These are phyloP conservation scores for Xylariaceae sp. DNA, from an alignment of 2,329 filamentous ascomycete genomes.

Conservation along the genomic window DNA sequence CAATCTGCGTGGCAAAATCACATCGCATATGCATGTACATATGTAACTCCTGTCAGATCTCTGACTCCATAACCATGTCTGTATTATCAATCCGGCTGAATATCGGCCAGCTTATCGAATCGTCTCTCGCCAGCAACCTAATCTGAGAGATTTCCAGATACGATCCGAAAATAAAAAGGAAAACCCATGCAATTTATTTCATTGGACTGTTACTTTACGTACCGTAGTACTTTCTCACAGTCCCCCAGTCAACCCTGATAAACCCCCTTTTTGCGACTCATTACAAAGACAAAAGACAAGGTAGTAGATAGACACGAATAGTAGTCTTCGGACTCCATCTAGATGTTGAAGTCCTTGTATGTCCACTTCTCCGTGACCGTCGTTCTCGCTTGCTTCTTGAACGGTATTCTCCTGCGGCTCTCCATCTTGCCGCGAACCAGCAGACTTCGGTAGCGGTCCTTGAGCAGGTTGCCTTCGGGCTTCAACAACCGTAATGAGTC, in stretches of 20 bases:
- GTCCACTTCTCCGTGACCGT: constrained; percentile 93
- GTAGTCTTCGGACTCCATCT: not conserved
- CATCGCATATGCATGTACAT: not conserved
- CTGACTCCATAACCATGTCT: not conserved
- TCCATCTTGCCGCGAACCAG: constrained; percentile 87
- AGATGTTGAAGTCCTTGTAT: constrained; percentile 83
- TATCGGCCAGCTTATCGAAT: not conserved
- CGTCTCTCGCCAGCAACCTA: no score
- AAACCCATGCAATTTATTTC: not conserved
- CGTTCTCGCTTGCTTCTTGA: constrained; percentile 74
- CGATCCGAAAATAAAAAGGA: not conserved
- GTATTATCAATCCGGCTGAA: not conserved
- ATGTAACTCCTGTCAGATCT: not conserved
- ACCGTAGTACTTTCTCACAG: no score
- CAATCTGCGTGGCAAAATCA: not conserved
- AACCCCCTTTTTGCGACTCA: no score
- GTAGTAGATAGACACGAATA: no score
- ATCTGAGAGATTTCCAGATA: not conserved
- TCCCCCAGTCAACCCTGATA: no score
- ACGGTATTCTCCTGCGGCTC: constrained; percentile 68
- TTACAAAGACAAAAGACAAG: no score
- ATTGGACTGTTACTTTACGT: not conserved
- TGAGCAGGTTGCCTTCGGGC: constrained; percentile 91
- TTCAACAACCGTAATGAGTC: constrained; percentile 76
- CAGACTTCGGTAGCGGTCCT: constrained; percentile 85